Base-by-base conservation (phyloP, 225 moss, liverwort and hornwort species). In the Thuidium tamariscinum region DNA sequence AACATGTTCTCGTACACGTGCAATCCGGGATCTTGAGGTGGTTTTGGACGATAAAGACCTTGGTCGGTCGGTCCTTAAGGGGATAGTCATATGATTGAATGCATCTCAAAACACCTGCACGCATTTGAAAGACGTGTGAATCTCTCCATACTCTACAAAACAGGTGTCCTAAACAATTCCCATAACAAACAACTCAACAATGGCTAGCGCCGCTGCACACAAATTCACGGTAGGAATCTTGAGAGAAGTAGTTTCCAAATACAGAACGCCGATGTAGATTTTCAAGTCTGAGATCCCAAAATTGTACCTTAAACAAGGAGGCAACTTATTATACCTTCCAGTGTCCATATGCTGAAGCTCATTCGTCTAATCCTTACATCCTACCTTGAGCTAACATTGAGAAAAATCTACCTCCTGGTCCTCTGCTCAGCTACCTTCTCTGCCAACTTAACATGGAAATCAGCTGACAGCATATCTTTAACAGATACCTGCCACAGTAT, bases 341-440 rank as follows among this genome's bases (percentile, higher is more conserved):
- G 71, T 18, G 63, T 71, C 21, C 44, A 66, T 29, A 41, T 36
- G 34, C 30, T n/a, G 62, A 74, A 55, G 68, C 77, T 84, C 80
- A 42, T 51, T 64, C 19, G 32, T 55, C 42, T 88, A 30, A 61
- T 61, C 52, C 61, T 63, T 23, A 62, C 41, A 70, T 77, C 34
- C 72, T 78, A 39, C 37, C 34, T 71, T 76, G 44, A 77, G 70
- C 72, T 62, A 51, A 73, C 84, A 81, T 64, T 55, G 57, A 46
- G 37, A 44, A n/a, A 37, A 61, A 57, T 56, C 92, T 93, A 92
- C 80, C 87, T 95, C 66, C 86, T 90, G 57, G 87, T 88, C 80
- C 96, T 94, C 84, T 91, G 87, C 87, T 96, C 94, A 37, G 90
- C 92, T 88, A 95, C 96, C 86, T 89, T 95, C 88, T 97, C 97